Evolutionary conservation across 2,329 filamentous ascomycete genomes (phyloP).

Genomic region (Corynespora cassiicola): DNA sequence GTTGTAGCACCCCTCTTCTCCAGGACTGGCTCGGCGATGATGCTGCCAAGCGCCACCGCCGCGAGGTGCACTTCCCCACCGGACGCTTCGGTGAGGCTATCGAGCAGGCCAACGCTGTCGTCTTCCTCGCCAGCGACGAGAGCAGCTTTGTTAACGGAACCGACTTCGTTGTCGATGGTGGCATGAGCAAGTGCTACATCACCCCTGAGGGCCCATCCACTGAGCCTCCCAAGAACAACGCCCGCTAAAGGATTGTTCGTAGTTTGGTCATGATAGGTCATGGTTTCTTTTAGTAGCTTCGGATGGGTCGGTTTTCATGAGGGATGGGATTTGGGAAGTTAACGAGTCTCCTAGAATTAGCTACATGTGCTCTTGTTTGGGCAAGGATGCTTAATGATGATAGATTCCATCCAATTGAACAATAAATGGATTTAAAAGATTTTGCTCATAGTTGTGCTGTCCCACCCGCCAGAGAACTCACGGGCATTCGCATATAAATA

Average conservation of each 20-base stretch:
- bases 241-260: slow-evolving; percentile 20
- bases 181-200: slow-evolving; percentile 89
- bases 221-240: slow-evolving; percentile 59
- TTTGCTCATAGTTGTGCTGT: too few species aligned
- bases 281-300: too few species aligned
- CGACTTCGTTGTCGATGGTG: slow-evolving; percentile 95
- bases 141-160: slow-evolving; percentile 87
- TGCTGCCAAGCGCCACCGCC: slow-evolving; percentile 76
- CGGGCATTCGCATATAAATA: too few species aligned
- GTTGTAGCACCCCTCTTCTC: slow-evolving; percentile 74
- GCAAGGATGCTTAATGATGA: too few species aligned
- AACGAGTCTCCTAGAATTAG: too few species aligned
- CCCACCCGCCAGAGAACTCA: too few species aligned
- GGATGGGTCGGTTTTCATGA: too few species aligned
- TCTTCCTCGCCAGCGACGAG: slow-evolving; percentile 88
- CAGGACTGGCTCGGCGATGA: slow-evolving; percentile 96
- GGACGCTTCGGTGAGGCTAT: slow-evolving; percentile 92
- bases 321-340: too few species aligned
- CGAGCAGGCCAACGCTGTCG: slow-evolving; percentile 87
- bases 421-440: too few species aligned
- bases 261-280: too few species aligned
- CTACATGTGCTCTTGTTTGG: too few species aligned
- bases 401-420: too few species aligned
- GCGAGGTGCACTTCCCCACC: slow-evolving; percentile 87
- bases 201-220: slow-evolving; percentile 66